A percentile compares a stretch with the other conserved stretches of the same genome.
Evolutionary conservation across 2,329 filamentous ascomycete genomes (phyloP).

Genomic region (Talaromyces verruculosus): DNA sequence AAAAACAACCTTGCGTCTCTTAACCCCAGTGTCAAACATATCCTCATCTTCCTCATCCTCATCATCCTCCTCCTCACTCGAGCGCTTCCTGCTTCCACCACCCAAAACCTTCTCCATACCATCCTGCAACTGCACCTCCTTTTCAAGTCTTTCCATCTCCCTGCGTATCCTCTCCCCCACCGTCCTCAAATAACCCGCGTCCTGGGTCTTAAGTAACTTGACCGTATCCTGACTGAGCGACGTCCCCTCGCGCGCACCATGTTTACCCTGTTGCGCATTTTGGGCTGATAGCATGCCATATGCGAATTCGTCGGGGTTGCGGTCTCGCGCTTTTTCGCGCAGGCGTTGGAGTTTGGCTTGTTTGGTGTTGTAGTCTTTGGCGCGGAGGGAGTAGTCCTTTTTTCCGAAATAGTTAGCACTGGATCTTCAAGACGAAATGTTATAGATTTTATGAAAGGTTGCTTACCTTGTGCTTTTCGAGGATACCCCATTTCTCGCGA

Average conservation of each 20-base stretch:
- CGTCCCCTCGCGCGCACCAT: conserved; percentile 47
- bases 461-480: conserved; percentile 87
- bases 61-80: conserved; percentile 27
- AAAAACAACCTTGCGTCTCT: conserved; percentile 38
- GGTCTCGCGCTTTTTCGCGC: conserved; percentile 59
- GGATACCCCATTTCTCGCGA: conserved; percentile 80
- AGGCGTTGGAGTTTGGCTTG: conserved; percentile 60
- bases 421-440: too few species aligned
- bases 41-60: conserved; percentile 28
- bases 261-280: conserved; percentile 44
- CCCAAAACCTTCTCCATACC: conserved; percentile 36
- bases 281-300: conserved; percentile 62
- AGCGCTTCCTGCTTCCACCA: background rate
- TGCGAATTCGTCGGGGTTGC: conserved; percentile 66
- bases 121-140: conserved; percentile 45
- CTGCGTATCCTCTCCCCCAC: conserved; percentile 57
- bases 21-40: conserved; percentile 24
- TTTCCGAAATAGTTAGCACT: background rate
- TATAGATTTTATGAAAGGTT: background rate
- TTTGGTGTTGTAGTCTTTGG: conserved; percentile 63
- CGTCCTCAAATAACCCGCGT: conserved; percentile 61
- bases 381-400: conserved; percentile 64
- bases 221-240: conserved; percentile 58
- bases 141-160: conserved; percentile 53
- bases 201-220: conserved; percentile 65